Evolutionary conservation across 1,139 yeast species (phyloP), one percentile per base, ranked within the genome.

Genomic region (Zhuliangozyma parablackwelliae): DNA sequence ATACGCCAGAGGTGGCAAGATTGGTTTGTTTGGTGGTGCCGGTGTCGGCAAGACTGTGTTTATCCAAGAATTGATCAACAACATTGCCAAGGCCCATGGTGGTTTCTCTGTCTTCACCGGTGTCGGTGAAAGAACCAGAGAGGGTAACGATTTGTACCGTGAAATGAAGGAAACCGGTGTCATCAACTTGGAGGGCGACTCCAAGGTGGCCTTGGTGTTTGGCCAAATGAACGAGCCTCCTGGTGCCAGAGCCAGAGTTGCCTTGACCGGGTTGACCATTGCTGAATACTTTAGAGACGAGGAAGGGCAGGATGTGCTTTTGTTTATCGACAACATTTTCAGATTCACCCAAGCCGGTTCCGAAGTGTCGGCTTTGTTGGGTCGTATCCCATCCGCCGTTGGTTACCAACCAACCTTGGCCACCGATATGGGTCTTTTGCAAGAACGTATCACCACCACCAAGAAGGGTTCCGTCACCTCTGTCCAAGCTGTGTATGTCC

Each of bases 161-260:
- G 98, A 92, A 80, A 92, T 92, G 98, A 89, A 84, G 70, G 98
- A 92, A 80, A 90, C 98, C 56, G 97, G 97, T 82, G 97, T 92
- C 76, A 92, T 92, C 75, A 89, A 92, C 86, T 81, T 89, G 60
- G 97, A 92, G 68, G 98, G 98, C 75, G 98, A 92, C 59, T 92
- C 98, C 65, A 92, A 92, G 84, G 98, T 92, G 75, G 95, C 98
- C 57, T 82, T 92, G 66, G 98, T 92, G 53, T 92, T 92, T 80
- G 98, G 98, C 72, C 98, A 92, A 80, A 92, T 92, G 98, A 92
- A 92, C 82, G 98, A 92, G 82, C 98, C 98, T 66, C 98, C 98
- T 59, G 98, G 98, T 78, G 98, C 98, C 63, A 90, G 98, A 83
- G 97, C 98, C 63, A 94, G 98, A 84, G 98, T 92, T 70, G 98